Conservation (phyloP, 805 yeast species). For the Priceomyces castillae region DNA sequence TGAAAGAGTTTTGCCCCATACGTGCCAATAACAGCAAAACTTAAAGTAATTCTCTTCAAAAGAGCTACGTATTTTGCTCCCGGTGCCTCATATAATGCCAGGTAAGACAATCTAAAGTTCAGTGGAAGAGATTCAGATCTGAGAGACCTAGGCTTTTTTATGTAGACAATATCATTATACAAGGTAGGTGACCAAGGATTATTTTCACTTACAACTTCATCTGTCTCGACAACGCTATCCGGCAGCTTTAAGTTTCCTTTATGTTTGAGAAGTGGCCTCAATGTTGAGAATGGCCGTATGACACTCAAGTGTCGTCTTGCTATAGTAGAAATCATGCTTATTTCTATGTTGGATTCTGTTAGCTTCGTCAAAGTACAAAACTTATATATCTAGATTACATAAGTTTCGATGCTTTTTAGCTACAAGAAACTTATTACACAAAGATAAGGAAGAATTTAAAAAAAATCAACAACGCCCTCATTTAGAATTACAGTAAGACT, state of each 20-base stretch:
- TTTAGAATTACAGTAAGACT: not conserved
- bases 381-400: constrained; percentile 3
- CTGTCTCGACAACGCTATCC: constrained; percentile 40
- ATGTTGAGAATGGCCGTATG: not conserved
- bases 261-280: constrained; percentile 9
- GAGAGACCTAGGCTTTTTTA: constrained; percentile 41
- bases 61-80: constrained; percentile 59
- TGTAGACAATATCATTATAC: constrained; percentile 41
- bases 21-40: constrained; percentile 58
- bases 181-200: constrained; percentile 47
- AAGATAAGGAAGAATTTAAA: constrained; percentile 4
- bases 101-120: constrained; percentile 53
- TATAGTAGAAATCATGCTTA: not conserved
- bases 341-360: not conserved
- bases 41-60: constrained; percentile 59
- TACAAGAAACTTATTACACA: constrained; percentile 5
- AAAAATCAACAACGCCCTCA: constrained; percentile 10
- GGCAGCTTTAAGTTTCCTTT: constrained; percentile 19
- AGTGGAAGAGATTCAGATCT: constrained; percentile 47
- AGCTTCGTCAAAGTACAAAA: too few species aligned
- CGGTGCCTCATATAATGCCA: constrained; percentile 65
- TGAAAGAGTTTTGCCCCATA: constrained; percentile 60
- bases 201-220: constrained; percentile 39
- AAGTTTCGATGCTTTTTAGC: constrained; percentile 3
- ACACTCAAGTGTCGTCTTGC: not conserved